Conservation (phyloP, 306 rosid genomes). For the Begonia fuchsioides region DNA sequence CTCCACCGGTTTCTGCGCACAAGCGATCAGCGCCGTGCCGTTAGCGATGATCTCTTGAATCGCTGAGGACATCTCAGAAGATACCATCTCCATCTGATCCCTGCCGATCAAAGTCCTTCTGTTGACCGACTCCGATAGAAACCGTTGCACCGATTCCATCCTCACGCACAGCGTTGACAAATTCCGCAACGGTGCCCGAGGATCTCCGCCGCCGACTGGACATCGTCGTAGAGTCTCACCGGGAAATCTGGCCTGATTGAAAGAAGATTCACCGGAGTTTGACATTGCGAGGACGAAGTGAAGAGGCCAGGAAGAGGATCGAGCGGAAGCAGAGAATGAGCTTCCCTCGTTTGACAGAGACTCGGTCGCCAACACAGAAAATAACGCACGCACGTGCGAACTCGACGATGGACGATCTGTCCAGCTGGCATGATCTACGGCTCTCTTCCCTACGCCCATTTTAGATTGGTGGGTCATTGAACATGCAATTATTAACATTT, state of each 20-base stretch:
- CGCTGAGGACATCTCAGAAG: slow-evolving; percentile 45
- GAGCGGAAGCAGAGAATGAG: background rate
- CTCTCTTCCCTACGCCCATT: no score
- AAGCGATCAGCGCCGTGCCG: slow-evolving; percentile 46
- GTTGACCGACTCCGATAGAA: slow-evolving; percentile 38
- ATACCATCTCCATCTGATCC: slow-evolving; percentile 33
- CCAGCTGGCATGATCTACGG: no score
- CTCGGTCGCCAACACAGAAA: no score
- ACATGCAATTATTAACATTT: no score
- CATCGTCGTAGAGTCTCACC: background rate
- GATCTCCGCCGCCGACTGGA: slow-evolving; percentile 13
- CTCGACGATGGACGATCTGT: no score
- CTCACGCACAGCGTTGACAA: slow-evolving; percentile 31
- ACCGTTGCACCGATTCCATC: slow-evolving; percentile 41
- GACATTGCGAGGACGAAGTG: slow-evolving; percentile 2
- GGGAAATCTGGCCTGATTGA: background rate
- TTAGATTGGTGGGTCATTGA: no score
- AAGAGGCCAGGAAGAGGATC: background rate
- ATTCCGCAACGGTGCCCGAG: slow-evolving; percentile 33
- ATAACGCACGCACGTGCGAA: no score
- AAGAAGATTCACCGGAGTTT: slow-evolving; percentile 10
- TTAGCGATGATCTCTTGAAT: slow-evolving; percentile 35
- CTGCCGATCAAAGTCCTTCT: slow-evolving; percentile 18
- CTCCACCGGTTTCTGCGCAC: slow-evolving; percentile 7
- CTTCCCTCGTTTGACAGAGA: no score